Evolutionary conservation across 192 early-diverging fungal species (phyloP), one percentile per base, ranked within the genome.

Genomic region (Fimicolochytrium jonesii): DNA sequence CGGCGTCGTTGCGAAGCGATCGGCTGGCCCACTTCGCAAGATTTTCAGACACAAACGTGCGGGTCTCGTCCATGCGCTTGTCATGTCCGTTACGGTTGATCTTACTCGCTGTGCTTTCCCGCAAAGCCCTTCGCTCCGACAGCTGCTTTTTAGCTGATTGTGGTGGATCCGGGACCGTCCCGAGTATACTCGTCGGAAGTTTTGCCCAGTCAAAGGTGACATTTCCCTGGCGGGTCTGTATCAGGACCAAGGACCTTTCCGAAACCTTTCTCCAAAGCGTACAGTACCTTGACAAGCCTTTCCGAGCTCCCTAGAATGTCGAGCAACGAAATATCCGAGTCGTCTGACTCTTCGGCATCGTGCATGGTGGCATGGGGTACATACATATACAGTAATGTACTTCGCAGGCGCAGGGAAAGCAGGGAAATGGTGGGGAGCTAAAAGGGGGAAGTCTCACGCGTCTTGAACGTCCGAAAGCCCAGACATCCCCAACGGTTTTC

Each of bases 141-240:
- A 50, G 48, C 15, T 50, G 48, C 48, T 50, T 50, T 30, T 50
- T 50, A 2, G 48, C 48, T 2, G 48, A 50, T 30, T 4, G 48
- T 3, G 48, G 48, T 15, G 48, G 48, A 30, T 50, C 15, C 25
- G 48, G 48, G 11, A 50, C 48, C 15, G 48, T 29, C 17, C 25
- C 30, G 6, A 50, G 15, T 5, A 50, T 50, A 15, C 25, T 6
- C 5, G 48, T 50, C 25, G 48, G 48, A 50, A 50, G 48, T 4
- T 13, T 25, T 28, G 48, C 23, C 48, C 48, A 50, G 28, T 50
- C 48, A 29, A 50, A 50, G 30, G 48, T 50, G 28, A 50, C 15
- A 6, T 50, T 26, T 5, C 48, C 48, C 48, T 50, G 28, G 26
- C 7, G 6, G 45, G 22, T 47, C 9, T 7, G 45, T n/a, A 7